Conservation (phyloP, 345 rosid species). For the Murraya koenigii region DNA sequence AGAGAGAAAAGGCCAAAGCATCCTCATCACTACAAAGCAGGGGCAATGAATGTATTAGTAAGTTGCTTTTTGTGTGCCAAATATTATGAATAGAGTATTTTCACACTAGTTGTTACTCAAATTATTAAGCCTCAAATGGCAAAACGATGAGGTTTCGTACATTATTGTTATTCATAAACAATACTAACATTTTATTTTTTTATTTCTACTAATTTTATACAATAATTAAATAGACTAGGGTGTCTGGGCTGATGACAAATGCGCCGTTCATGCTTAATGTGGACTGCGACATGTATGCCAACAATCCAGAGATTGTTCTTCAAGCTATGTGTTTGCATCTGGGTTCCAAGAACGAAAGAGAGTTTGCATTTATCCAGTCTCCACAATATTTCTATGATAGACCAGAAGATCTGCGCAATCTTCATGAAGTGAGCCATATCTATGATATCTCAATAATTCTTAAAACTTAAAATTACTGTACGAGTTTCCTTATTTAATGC, state of each 20-base stretch:
- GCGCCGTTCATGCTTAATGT: constrained; percentile 75
- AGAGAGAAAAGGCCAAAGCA: constrained; percentile 62
- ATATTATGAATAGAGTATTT: too few species aligned
- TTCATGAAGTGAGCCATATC: constrained; percentile 13
- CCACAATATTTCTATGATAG: constrained; percentile 52
- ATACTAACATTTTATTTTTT: too few species aligned
- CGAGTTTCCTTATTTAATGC: background rate
- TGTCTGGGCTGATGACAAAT: constrained; percentile 73
- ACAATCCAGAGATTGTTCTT: constrained; percentile 45
- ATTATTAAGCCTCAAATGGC: too few species aligned
- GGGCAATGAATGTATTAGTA: constrained; percentile 80
- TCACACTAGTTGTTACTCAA: too few species aligned
- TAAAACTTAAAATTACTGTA: background rate
- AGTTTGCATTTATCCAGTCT: constrained; percentile 46
- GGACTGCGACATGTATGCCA: constrained; percentile 74
- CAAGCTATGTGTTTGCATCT: constrained; percentile 56
- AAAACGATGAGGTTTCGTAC: too few species aligned
- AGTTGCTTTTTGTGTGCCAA: background rate
- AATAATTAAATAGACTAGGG: constrained; percentile 41
- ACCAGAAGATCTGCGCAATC: constrained; percentile 23
- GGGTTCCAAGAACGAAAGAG: constrained; percentile 15
- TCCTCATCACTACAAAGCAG: constrained; percentile 64
- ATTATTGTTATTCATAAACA: too few species aligned
- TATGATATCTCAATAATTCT: background rate
- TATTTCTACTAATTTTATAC: background rate